Base-by-base conservation (phyloP, 139 green algal species). In the Volvox africanus region DNA sequence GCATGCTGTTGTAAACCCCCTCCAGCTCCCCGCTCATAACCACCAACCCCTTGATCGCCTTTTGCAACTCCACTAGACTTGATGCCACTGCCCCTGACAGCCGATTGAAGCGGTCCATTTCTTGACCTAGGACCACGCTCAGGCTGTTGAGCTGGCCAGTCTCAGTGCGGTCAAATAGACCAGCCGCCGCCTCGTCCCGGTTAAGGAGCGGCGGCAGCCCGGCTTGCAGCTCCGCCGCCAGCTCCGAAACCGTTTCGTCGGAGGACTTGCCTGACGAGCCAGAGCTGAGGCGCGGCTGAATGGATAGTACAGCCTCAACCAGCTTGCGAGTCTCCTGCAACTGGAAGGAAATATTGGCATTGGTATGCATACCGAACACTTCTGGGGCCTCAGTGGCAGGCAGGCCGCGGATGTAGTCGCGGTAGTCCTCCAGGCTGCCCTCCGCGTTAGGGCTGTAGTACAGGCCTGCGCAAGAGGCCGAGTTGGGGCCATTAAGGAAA, bases 351-450 rank as follows among this genome's bases (percentile, higher is more conserved):
- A 98, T 97, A 93, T 97, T 96, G 37, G 97, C 97, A 85, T 98
- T 99, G 68, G 95, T 67, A 88, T 99, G 97, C 95, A 99, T 97
- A 81, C 97, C 97, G 95, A 98, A 99, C 79, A 99, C 96, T 86
- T 97, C 96, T 21, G 97, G 97, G 32, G 93, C 94, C 90, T 98
- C 96, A 16, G 89, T 93, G 65, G 86, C 30, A 13, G 96, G 95
- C 83, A 98, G 89, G 50, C 24, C 50, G 61, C 84, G 69, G 44
- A 99, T 91, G 92, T 96, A 97, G 28, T 97, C 95, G 80, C 95
- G 87, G 87, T 96, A 96, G 17, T 79, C 87, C 1, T 96, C 93
- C 67, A 97, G 86, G 26, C 68, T 78, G 30, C 89, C 75, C 36
- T 89, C 91, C 28, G 36, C 37, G 33, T 65, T 17, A 5, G 95